Conservation (phyloP, 192 early-diverging fungal species). For the Pilobolus umbonatus region DNA sequence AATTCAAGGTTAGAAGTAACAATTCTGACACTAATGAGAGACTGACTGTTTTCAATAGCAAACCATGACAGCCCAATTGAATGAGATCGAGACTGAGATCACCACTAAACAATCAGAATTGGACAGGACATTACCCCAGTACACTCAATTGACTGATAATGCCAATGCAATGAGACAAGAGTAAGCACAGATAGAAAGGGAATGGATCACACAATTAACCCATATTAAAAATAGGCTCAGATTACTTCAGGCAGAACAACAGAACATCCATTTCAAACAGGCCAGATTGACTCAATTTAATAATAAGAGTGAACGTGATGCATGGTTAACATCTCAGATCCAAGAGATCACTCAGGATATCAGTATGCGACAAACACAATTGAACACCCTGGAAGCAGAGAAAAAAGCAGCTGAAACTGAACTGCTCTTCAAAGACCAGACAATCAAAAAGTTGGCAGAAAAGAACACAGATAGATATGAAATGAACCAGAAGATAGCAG, state of each 20-base stretch:
- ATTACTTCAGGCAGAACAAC: slow-evolving; percentile 60
- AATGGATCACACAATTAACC: not conserved
- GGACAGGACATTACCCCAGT: slow-evolving; percentile 56
- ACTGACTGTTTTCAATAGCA: not conserved
- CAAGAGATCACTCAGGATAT: slow-evolving; percentile 51
- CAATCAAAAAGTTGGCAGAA: not conserved
- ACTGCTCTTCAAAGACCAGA: slow-evolving; percentile 10
- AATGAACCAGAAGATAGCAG: not conserved
- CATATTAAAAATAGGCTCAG: slow-evolving; percentile 44
- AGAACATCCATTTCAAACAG: slow-evolving; percentile 81
- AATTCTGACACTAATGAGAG: not conserved
- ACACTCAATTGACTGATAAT: slow-evolving; percentile 48
- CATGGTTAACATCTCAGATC: slow-evolving; percentile 71
- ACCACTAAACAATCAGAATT: slow-evolving; percentile 61
- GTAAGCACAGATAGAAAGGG: slow-evolving; percentile 41
- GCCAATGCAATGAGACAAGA: slow-evolving; percentile 60
- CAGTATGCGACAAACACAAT: slow-evolving; percentile 48
- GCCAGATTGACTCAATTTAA: slow-evolving; percentile 76
- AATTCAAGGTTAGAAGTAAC: slow-evolving; percentile 33
- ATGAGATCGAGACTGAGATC: slow-evolving; percentile 52
- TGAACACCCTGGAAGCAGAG: not conserved
- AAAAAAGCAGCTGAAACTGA: not conserved
- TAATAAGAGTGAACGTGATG: slow-evolving; percentile 72
- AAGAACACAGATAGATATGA: not conserved
- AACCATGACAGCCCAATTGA: slow-evolving; percentile 22